Evolutionary conservation across 2,329 filamentous ascomycete species (phyloP).

Genomic region (Rutstroemia sp.): DNA sequence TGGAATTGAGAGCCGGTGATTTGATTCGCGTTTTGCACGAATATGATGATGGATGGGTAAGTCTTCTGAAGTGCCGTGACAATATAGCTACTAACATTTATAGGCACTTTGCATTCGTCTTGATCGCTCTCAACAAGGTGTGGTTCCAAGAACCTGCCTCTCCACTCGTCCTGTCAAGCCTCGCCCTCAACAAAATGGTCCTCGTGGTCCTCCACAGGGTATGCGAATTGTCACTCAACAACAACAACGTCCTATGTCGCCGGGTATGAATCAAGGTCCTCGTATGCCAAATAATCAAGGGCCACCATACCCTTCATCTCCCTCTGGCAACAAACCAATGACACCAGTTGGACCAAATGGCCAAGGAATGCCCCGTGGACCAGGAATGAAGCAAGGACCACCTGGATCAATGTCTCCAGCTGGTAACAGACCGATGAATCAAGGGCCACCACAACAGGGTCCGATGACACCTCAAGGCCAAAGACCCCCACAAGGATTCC

Average conservation of each 20-base stretch:
- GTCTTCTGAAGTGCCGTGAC: constrained; percentile 26
- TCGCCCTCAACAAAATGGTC: constrained; percentile 26
- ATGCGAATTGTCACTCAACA: constrained; percentile 15
- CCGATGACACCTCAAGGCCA: constrained; percentile 3
- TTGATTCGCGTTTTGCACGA: constrained; percentile 86
- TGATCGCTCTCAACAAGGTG: constrained; percentile 86
- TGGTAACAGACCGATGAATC: constrained; percentile 5
- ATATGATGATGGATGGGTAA: constrained; percentile 97
- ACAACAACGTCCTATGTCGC: constrained; percentile 18
- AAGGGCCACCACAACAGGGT: too few species aligned
- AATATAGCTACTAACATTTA: constrained; percentile 27
- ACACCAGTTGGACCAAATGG: constrained; percentile 15
- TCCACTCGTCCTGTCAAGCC: constrained; percentile 76
- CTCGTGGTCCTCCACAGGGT: constrained; percentile 21
- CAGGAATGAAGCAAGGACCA: background rate
- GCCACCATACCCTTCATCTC: background rate
- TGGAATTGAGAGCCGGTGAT: constrained; percentile 72
- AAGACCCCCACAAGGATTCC: background rate
- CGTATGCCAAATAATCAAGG: background rate
- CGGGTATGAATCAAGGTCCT: constrained; percentile 16
- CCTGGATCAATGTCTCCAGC: constrained; percentile 10
- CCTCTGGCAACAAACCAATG: constrained; percentile 12
- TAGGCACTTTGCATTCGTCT: constrained; percentile 86
- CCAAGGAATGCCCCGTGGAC: background rate
- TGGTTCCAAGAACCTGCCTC: constrained; percentile 86